Conservation (phyloP, 1,284 basidiomycete genomes). For the Fomes fomentarius region DNA sequence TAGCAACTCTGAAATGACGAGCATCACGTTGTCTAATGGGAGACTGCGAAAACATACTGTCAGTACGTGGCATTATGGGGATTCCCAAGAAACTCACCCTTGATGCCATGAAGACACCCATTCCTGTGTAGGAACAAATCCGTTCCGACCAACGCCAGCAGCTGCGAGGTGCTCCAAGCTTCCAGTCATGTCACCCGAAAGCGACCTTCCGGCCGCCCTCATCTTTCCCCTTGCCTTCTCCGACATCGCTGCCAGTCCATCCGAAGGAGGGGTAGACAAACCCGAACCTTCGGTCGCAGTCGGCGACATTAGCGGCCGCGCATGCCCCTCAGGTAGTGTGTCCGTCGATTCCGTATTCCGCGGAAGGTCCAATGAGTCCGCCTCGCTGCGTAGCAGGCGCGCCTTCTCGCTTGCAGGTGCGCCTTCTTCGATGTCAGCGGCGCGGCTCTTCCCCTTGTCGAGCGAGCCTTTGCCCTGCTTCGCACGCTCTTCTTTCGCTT, state of each 20-base stretch:
- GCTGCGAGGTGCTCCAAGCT: slow-evolving; percentile 67
- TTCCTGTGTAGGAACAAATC: slow-evolving; percentile 92
- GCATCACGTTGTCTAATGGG: slow-evolving; percentile 84
- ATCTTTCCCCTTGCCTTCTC: slow-evolving; percentile 91
- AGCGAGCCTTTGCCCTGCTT: slow-evolving; percentile 33
- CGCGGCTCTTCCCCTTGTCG: slow-evolving; percentile 35
- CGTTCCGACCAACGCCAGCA: slow-evolving; percentile 78
- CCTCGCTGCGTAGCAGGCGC: slow-evolving; percentile 54
- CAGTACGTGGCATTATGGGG: not conserved
- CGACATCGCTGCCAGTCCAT: slow-evolving; percentile 47
- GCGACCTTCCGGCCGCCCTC: slow-evolving; percentile 61
- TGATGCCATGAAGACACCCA: slow-evolving; percentile 93
- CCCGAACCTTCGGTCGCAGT: slow-evolving; percentile 39
- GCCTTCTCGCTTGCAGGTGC: slow-evolving; percentile 63
- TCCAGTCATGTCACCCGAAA: slow-evolving; percentile 59
- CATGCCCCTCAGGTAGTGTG: slow-evolving; percentile 29
- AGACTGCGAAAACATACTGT: slow-evolving; percentile 46
- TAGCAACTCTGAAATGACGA: slow-evolving; percentile 84
- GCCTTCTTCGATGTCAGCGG: slow-evolving; percentile 28
- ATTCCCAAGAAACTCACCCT: slow-evolving; percentile 55
- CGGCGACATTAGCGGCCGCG: slow-evolving; percentile 44
- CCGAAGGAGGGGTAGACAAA: slow-evolving; percentile 16
- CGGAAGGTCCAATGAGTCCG: slow-evolving; percentile 31
- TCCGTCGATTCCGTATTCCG: slow-evolving; percentile 27
- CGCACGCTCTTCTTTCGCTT: slow-evolving; percentile 69